A percentile compares a stretch with the other conserved stretches of the same genome.
Evolutionary conservation across 805 yeast species (phyloP).

Genomic region (Zygoascus flipseniorum): DNA sequence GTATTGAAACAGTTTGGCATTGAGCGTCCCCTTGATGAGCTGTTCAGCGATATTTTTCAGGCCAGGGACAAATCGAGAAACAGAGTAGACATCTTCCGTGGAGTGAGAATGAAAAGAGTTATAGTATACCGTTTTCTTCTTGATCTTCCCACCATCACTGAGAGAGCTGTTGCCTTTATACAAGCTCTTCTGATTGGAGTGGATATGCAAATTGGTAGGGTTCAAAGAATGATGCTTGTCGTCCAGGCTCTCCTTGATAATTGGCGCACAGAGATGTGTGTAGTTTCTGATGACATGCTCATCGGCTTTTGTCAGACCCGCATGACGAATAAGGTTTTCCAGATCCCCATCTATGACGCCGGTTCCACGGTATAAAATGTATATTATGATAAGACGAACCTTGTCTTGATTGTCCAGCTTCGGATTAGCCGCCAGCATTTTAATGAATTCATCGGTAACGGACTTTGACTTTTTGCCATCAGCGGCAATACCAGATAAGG

Average conservation of each 20-base stretch:
- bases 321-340: conserved; percentile 54
- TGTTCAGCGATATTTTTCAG: conserved; percentile 49
- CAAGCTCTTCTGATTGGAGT: neutral
- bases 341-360: conserved; percentile 61
- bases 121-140: neutral
- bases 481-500: conserved; percentile 52
- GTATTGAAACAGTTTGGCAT: conserved; percentile 59
- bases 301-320: conserved; percentile 33
- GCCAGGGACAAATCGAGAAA: conserved; percentile 63
- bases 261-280: conserved; percentile 47
- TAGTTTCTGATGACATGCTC: conserved; percentile 51
- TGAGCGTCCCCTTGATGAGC: conserved; percentile 41
- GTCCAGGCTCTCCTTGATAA: conserved; percentile 37
- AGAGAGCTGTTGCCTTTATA: neutral
- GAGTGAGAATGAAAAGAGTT: conserved; percentile 8
- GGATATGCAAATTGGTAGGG: neutral
- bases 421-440: conserved; percentile 39
- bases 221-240: conserved; percentile 6
- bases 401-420: conserved; percentile 55
- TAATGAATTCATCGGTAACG: conserved; percentile 54
- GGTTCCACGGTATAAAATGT: conserved; percentile 78
- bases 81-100: conserved; percentile 25
- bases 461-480: conserved; percentile 54
- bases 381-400: conserved; percentile 62
- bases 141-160: neutral